Evolutionary conservation across 352 stramenopile genomes (phyloP).

Genomic region (Halophytophthora batemanensis): DNA sequence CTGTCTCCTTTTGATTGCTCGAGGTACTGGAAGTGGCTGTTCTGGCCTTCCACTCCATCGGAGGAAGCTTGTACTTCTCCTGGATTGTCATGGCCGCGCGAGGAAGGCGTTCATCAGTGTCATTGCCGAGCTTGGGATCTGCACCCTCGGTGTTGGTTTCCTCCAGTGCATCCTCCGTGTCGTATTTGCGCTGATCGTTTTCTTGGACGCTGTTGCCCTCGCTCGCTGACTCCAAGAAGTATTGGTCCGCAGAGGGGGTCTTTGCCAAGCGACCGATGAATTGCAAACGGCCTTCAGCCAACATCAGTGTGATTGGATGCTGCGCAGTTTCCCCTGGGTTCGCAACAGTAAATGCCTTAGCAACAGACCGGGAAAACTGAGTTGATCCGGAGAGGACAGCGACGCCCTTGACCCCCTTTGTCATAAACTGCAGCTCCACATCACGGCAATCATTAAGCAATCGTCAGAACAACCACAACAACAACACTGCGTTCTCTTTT

Average conservation of each 20-base stretch:
- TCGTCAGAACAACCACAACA: background rate
- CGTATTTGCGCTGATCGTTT: background rate
- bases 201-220: background rate
- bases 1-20: background rate
- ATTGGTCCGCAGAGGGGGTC: background rate
- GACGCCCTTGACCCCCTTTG: conserved; percentile 2
- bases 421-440: conserved; percentile 7
- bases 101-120: background rate
- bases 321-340: conserved; percentile 4
- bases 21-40: background rate
- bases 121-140: background rate
- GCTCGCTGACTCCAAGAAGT: conserved; percentile 1
- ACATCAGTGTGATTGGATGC: conserved; percentile 12
- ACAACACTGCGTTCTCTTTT: too few species aligned
- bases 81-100: conserved; percentile 33
- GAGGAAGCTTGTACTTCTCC: conserved; percentile 39
- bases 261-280: conserved; percentile 10
- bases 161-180: background rate
- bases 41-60: conserved; percentile 26
- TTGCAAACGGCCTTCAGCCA: conserved; percentile 18
- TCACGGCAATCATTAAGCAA: background rate
- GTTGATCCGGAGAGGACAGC: conserved; percentile 6
- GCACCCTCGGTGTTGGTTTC: conserved; percentile 1
- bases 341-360: conserved; percentile 4
- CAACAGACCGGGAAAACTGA: conserved; percentile 9